These are phyloP conservation scores for Sporisorium scitamineum DNA, from an alignment of 1,284 basidiomycete genomes.

Conservation along the genomic window DNA sequence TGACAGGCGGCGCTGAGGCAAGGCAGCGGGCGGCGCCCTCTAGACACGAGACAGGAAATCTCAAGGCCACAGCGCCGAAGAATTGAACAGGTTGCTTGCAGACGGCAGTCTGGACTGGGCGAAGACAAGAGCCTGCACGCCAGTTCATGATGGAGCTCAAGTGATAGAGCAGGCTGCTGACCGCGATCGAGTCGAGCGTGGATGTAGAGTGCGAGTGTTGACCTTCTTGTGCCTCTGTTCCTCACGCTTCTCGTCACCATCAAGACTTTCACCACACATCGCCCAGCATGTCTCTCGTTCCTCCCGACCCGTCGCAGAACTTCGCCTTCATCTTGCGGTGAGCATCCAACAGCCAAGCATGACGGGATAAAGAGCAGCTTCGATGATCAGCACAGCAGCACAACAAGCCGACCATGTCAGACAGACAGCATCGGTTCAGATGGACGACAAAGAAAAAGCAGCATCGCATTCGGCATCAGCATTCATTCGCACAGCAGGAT, in stretches of 20 bases:
- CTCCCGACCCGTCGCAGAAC: slow-evolving; percentile 69
- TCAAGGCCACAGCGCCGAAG: background rate
- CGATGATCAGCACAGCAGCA: slow-evolving; percentile 22
- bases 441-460: background rate
- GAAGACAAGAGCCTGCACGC: background rate
- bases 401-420: slow-evolving; percentile 2
- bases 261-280: slow-evolving; percentile 43
- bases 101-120: background rate
- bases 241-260: slow-evolving; percentile 54
- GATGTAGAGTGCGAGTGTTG: slow-evolving; percentile 7
- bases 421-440: slow-evolving; percentile 8
- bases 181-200: background rate
- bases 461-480: background rate
- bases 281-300: slow-evolving; percentile 65
- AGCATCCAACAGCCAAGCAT: slow-evolving; percentile 31
- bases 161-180: background rate
- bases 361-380: slow-evolving; percentile 3
- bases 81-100: background rate
- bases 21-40: no score
- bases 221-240: slow-evolving; percentile 11
- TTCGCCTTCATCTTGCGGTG: slow-evolving; percentile 69
- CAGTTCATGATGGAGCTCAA: background rate
- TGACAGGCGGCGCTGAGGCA: background rate
- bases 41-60: no score
- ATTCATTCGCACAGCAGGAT: background rate